Evolutionary conservation across 345 rosid genomes (phyloP).

Genomic region (Heritiera littoralis): DNA sequence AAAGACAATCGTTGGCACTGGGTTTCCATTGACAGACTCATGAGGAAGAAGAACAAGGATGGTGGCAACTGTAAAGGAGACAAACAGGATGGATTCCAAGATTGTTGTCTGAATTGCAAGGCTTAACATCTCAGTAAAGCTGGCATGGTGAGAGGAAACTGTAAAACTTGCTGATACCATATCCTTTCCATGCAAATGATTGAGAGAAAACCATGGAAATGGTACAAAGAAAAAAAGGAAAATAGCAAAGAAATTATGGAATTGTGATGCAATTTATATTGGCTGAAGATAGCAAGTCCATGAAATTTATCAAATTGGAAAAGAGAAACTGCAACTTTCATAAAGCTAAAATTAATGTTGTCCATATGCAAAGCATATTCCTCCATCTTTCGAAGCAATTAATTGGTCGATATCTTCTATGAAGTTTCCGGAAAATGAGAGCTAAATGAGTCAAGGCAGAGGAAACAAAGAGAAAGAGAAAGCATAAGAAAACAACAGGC

Average conservation of each 20-base stretch:
- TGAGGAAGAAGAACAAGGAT: constrained; percentile 6
- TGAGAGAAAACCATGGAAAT: background rate
- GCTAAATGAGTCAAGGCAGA: background rate
- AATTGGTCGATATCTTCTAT: background rate
- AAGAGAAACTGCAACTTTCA: no score
- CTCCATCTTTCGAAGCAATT: no score
- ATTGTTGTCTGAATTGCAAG: background rate
- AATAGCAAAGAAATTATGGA: background rate
- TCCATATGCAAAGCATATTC: no score
- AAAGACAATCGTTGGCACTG: constrained; percentile 15
- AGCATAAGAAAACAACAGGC: background rate
- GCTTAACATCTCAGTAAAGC: background rate
- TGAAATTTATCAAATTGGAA: no score
- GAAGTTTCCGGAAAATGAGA: background rate
- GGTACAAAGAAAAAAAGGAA: background rate
- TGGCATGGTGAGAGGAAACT: constrained; percentile 4
- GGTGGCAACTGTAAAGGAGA: constrained; percentile 4
- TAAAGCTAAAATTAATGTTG: no score
- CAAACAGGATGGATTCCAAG: constrained; percentile 14
- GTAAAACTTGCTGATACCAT: background rate
- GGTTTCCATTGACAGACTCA: constrained; percentile 18
- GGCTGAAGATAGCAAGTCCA: background rate
- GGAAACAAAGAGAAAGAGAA: background rate
- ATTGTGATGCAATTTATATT: background rate
- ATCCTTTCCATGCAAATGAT: background rate